A percentile compares a stretch with the other conserved stretches of the same genome.
These are phyloP conservation scores for Boletus insuetus DNA, from an alignment of 768 basidiomycete genomes.

Conservation along the genomic window DNA sequence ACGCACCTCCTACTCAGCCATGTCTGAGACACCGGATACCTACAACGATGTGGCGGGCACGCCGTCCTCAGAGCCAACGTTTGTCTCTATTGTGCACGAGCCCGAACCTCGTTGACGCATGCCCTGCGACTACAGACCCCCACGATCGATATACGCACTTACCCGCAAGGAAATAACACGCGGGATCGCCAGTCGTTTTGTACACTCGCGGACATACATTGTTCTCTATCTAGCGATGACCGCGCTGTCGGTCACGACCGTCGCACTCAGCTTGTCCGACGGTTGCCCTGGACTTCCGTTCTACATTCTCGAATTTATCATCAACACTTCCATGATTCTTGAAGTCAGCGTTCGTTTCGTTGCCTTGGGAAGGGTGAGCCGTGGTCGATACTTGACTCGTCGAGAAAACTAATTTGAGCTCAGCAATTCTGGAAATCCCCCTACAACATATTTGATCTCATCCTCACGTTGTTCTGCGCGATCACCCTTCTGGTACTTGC, in stretches of 20 bases:
- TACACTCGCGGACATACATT: slow-evolving; percentile 85
- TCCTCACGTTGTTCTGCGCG: slow-evolving; percentile 85
- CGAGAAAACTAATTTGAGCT: background rate
- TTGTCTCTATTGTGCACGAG: slow-evolving; percentile 18
- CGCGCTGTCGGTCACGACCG: slow-evolving; percentile 79
- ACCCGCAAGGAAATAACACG: slow-evolving; percentile 78
- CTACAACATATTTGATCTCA: slow-evolving; percentile 86
- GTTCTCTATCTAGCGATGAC: slow-evolving; percentile 89
- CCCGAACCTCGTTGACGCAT: slow-evolving; percentile 12
- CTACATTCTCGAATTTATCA: slow-evolving; percentile 84
- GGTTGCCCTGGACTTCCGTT: slow-evolving; percentile 88
- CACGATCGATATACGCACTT: slow-evolving; percentile 82
- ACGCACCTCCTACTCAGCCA: slow-evolving; percentile 20
- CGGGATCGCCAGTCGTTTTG: slow-evolving; percentile 87
- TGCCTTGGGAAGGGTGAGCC: slow-evolving; percentile 87
- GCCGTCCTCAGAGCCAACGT: slow-evolving; percentile 28
- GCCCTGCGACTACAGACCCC: slow-evolving; percentile 46
- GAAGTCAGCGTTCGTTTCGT: slow-evolving; percentile 92
- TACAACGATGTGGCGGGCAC: slow-evolving; percentile 37
- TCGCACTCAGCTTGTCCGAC: slow-evolving; percentile 76
- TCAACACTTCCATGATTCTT: slow-evolving; percentile 89
- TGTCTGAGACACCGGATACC: slow-evolving; percentile 34
- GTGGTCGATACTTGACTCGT: background rate
- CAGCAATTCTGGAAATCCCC: slow-evolving; percentile 98
- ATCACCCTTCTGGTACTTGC: slow-evolving; percentile 86